Conservation (phyloP, 352 stramenopile species). For the Phytophthora pistaciae region DNA sequence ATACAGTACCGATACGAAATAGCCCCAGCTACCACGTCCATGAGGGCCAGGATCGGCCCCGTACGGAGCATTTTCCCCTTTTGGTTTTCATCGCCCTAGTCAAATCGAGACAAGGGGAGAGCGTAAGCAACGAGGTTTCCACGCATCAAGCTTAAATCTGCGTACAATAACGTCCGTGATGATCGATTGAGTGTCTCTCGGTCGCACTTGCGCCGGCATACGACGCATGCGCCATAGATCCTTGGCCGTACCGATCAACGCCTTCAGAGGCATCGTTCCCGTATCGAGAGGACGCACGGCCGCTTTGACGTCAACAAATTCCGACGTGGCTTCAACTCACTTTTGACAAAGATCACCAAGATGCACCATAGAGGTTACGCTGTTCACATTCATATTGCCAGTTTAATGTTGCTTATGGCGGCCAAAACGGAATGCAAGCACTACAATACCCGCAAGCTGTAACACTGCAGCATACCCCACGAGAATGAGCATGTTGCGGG, state of each 20-base stretch:
- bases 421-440: slow-evolving; percentile 41
- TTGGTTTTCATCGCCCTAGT: slow-evolving; percentile 57
- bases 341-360: neutral
- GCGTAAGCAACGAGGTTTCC: no score
- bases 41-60: slow-evolving; percentile 60
- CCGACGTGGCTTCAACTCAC: no score
- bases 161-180: slow-evolving; percentile 58
- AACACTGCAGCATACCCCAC: slow-evolving; percentile 48
- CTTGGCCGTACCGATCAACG: slow-evolving; percentile 32
- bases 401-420: slow-evolving; percentile 24
- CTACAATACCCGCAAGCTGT: slow-evolving; percentile 49
- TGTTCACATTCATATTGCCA: no score
- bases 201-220: slow-evolving; percentile 44
- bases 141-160: neutral
- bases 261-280: slow-evolving; percentile 36
- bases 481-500: slow-evolving; percentile 66
- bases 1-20: slow-evolving; percentile 40
- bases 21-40: slow-evolving; percentile 58
- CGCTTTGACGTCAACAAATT: neutral
- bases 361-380: no score
- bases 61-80: slow-evolving; percentile 52
- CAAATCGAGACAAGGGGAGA: no score
- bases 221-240: slow-evolving; percentile 44
- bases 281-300: slow-evolving; percentile 1
- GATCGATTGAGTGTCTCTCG: slow-evolving; percentile 45